phyloP scores from a whole-genome alignment of 257 asterid genomes.

The Nicotiana obtusifolia region DNA sequence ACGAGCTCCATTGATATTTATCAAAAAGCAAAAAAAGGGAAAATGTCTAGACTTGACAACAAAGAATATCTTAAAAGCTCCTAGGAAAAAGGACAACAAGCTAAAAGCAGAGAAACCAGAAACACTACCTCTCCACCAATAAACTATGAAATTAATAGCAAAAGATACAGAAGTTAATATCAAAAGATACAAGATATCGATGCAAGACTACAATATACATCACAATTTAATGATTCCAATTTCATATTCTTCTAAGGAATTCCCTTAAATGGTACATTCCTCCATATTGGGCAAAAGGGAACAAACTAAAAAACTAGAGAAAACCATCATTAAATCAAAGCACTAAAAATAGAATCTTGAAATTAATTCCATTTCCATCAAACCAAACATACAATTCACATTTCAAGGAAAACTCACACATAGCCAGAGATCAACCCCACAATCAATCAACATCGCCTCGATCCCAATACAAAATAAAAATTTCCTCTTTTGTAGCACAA shows the following conservation, averaged over 20 bases:
- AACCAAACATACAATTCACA: neutral
- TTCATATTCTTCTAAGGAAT: neutral
- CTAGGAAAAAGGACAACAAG: neutral
- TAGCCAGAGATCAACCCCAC: neutral
- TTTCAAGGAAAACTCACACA: neutral
- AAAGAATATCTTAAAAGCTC: neutral
- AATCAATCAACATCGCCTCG: neutral
- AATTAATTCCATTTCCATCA: neutral
- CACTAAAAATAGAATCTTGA: neutral
- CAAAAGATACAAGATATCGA: neutral
- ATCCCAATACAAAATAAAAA: neutral
- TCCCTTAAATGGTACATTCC: neutral
- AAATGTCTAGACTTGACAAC: neutral
- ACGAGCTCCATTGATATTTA: neutral
- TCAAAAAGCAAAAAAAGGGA: neutral
- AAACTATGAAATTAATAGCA: neutral
- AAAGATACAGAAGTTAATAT: neutral
- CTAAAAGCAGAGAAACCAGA: neutral
- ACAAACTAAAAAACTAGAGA: neutral
- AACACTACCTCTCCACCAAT: neutral
- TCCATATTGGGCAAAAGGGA: neutral
- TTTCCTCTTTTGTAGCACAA: neutral
- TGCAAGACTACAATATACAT: neutral
- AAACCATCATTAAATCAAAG: neutral
- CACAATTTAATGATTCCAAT: slow-evolving; percentile 4